Evolutionary conservation across 495 filamentous ascomycete genomes (phyloP).

Genomic region (Hyaloscypha hepaticicola): DNA sequence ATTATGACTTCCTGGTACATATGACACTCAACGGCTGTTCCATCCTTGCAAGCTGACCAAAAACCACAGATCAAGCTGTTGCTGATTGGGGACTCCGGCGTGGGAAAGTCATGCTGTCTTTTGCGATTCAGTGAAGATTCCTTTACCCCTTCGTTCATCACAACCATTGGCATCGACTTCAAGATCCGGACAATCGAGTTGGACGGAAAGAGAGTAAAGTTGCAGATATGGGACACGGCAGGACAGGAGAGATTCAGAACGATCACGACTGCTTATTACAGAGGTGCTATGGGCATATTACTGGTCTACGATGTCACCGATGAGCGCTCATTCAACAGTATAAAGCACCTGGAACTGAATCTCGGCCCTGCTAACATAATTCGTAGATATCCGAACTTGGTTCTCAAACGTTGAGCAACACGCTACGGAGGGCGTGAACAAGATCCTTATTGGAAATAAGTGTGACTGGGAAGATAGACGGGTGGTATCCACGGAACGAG

Average conservation of each 20-base stretch:
- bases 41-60: conserved; percentile 4
- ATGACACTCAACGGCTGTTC: neutral
- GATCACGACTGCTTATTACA: conserved; percentile 98
- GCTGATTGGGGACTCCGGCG: conserved; percentile 96
- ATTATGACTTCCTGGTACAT: conserved; percentile 94
- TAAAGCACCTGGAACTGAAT: conserved; percentile 32
- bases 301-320: conserved; percentile 99
- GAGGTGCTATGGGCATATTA: conserved; percentile 97
- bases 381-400: conserved; percentile 94
- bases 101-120: conserved; percentile 98
- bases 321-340: conserved; percentile 96
- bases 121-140: conserved; percentile 98
- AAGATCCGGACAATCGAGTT: conserved; percentile 99
- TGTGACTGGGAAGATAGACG: conserved; percentile 99
- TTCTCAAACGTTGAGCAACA: conserved; percentile 99
- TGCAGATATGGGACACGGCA: conserved; percentile 99
- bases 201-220: conserved; percentile 95
- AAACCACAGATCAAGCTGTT: conserved; percentile 87
- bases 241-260: conserved; percentile 97
- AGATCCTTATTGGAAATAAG: conserved; percentile 99
- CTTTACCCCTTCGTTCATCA: conserved; percentile 98
- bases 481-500: conserved; percentile 86
- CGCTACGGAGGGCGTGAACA: conserved; percentile 98
- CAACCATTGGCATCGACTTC: conserved; percentile 99
- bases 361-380: conserved; percentile 9